Percentiles rank a stretch among this genome's conserved stretches.
Evolutionary conservation across 2,329 filamentous ascomycete species (phyloP).

Genomic region (Colletotrichum cereale): DNA sequence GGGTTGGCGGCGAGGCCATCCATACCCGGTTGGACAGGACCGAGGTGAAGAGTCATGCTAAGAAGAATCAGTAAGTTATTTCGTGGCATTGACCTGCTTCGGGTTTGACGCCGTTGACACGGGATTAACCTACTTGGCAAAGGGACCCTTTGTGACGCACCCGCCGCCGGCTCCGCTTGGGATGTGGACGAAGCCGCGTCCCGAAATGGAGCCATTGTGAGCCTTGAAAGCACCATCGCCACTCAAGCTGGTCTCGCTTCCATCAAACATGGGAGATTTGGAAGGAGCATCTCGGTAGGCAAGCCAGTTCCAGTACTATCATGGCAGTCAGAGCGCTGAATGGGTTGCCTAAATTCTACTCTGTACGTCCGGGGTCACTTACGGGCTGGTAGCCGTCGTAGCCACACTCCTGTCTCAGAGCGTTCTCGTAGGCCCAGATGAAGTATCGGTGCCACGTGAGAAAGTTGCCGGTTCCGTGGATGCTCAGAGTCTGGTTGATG

Average conservation of each 20-base stretch:
- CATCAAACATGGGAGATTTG: conserved; percentile 55
- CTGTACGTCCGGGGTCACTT: neutral
- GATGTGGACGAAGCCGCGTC: conserved; percentile 45
- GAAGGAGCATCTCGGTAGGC: conserved; percentile 42
- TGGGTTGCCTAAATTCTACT: neutral
- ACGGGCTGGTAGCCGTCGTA: conserved; percentile 41
- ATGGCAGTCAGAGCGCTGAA: neutral
- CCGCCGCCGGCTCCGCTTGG: conserved; percentile 53
- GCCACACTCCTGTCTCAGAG: conserved; percentile 38
- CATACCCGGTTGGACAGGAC: conserved; percentile 44
- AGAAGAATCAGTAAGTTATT: neutral
- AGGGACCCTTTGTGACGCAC: conserved; percentile 63
- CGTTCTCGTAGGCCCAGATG: conserved; percentile 32
- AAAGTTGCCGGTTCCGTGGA: conserved; percentile 38
- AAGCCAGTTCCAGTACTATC: conserved; percentile 53
- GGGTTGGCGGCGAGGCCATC: conserved; percentile 43
- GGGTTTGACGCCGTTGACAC: too few species aligned
- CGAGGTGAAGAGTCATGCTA: conserved; percentile 47
- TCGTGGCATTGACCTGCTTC: neutral
- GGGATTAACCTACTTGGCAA: conserved; percentile 56
- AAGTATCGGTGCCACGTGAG: conserved; percentile 41
- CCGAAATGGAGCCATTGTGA: conserved; percentile 45
- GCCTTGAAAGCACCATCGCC: conserved; percentile 52
- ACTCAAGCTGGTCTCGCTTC: conserved; percentile 53
- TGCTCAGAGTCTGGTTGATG: conserved; percentile 27